These are phyloP conservation scores for Aureobasidium namibiae DNA, from an alignment of 2,329 filamentous ascomycete genomes.

Conservation along the genomic window DNA sequence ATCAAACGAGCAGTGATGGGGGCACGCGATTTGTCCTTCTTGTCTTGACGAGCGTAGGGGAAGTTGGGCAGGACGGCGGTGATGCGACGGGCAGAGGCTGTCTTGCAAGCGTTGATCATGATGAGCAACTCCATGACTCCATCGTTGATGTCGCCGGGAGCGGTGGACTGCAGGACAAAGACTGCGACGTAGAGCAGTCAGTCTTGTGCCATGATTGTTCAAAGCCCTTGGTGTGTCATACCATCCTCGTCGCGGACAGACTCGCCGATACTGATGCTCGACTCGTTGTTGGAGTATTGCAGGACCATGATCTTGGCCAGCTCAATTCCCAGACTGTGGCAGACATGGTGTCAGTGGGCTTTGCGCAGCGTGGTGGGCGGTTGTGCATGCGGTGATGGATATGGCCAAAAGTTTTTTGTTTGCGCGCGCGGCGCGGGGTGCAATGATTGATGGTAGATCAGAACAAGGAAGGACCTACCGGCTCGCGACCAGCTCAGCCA, in stretches of 20 bases:
- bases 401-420: conserved; percentile 4
- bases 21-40: conserved; percentile 93
- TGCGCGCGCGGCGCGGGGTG: background rate
- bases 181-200: conserved; percentile 43
- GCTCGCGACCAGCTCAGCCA: conserved; percentile 61
- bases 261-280: conserved; percentile 88
- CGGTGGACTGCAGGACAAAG: conserved; percentile 92
- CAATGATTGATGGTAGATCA: background rate
- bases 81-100: conserved; percentile 77
- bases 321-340: conserved; percentile 60
- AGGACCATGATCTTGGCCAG: conserved; percentile 71
- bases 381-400: background rate
- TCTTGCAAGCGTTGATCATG: conserved; percentile 94
- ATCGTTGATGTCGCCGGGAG: conserved; percentile 94
- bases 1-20: conserved; percentile 94
- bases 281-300: conserved; percentile 82
- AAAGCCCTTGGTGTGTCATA: conserved; percentile 29
- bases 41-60: conserved; percentile 92
- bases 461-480: conserved; percentile 37
- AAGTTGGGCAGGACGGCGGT: conserved; percentile 95
- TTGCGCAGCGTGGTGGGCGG: background rate
- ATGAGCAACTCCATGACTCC: conserved; percentile 96
- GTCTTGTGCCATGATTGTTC: background rate
- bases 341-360: conserved; percentile 7
- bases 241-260: conserved; percentile 93